A percentile compares a stretch with the other conserved stretches of the same genome.
phyloP scores from a whole-genome alignment of 805 yeast genomes.

The Isabelozyma rhagii region DNA sequence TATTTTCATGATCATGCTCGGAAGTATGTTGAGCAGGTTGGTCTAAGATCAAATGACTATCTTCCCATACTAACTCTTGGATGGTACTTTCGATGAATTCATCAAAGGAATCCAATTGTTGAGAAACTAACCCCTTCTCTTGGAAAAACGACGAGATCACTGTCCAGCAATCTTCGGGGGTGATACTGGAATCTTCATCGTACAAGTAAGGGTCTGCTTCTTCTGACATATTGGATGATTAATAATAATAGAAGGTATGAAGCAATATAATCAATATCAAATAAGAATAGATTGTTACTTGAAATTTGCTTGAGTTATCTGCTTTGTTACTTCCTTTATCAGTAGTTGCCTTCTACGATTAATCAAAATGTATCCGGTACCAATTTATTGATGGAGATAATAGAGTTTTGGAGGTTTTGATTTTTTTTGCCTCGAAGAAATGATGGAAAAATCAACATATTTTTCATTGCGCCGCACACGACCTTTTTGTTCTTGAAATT shows the following conservation, averaged over 20 bases:
- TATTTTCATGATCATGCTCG: constrained; percentile 83
- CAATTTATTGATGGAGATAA: neutral
- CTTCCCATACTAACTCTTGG: constrained; percentile 96
- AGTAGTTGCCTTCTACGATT: neutral
- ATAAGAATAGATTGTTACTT: no score
- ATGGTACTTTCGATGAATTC: constrained; percentile 95
- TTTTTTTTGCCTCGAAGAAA: neutral
- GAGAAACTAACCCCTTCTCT: constrained; percentile 95
- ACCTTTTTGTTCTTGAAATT: neutral
- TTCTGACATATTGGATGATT: constrained; percentile 1
- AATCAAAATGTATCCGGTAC: neutral
- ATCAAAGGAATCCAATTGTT: constrained; percentile 96
- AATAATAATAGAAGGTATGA: no score
- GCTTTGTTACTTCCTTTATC: neutral
- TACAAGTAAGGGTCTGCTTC: constrained; percentile 64
- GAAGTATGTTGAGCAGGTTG: constrained; percentile 98
- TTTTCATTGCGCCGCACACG: neutral
- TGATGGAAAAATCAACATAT: neutral
- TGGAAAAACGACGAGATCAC: constrained; percentile 94
- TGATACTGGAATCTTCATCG: constrained; percentile 70
- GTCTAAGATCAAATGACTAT: constrained; percentile 87
- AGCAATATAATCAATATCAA: no score
- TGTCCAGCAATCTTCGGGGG: constrained; percentile 99
- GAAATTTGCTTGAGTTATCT: neutral
- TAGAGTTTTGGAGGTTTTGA: neutral